Percentiles rank a stretch among this genome's conserved stretches.
These are phyloP conservation scores for Mentha longifolia DNA, from an alignment of 257 asterid species.

Conservation along the genomic window DNA sequence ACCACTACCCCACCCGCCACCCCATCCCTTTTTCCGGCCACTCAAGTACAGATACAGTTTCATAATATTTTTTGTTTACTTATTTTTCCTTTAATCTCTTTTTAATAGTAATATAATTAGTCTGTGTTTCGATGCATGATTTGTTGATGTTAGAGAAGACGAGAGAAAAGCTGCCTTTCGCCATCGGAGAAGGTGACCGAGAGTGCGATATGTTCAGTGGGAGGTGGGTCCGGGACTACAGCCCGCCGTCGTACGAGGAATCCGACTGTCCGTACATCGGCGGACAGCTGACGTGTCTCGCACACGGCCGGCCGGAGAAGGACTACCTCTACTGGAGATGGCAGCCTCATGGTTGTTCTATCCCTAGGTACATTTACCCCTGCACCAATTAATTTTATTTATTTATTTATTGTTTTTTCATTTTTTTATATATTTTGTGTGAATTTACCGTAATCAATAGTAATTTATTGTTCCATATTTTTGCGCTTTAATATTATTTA, in stretches of 20 bases:
- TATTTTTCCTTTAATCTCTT: not conserved
- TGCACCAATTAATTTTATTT: not conserved
- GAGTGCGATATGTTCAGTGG: conserved; percentile 67
- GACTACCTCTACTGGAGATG: conserved; percentile 74
- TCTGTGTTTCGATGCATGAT: not conserved
- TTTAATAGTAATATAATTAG: not conserved
- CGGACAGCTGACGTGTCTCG: conserved; percentile 54
- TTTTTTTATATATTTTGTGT: no score
- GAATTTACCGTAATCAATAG: no score
- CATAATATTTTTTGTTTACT: no score
- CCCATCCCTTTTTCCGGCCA: not conserved
- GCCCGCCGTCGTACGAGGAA: conserved; percentile 67
- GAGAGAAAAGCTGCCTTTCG: conserved; percentile 40
- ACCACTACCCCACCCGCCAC: not conserved
- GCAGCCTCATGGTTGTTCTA: conserved; percentile 73
- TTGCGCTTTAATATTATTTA: no score
- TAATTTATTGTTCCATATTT: no score
- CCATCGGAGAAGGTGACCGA: conserved; percentile 35
- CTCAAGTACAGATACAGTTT: not conserved
- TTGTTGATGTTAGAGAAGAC: conserved; percentile 34
- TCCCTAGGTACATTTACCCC: conserved; percentile 51
- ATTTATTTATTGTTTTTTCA: no score
- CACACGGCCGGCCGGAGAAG: conserved; percentile 67
- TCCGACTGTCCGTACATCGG: conserved; percentile 69
- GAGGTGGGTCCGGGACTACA: conserved; percentile 60